A percentile compares a stretch with the other conserved stretches of the same genome.
These are phyloP conservation scores for Fagopyrum homotropicum DNA, from an alignment of 148 eudicot species.

Conservation along the genomic window DNA sequence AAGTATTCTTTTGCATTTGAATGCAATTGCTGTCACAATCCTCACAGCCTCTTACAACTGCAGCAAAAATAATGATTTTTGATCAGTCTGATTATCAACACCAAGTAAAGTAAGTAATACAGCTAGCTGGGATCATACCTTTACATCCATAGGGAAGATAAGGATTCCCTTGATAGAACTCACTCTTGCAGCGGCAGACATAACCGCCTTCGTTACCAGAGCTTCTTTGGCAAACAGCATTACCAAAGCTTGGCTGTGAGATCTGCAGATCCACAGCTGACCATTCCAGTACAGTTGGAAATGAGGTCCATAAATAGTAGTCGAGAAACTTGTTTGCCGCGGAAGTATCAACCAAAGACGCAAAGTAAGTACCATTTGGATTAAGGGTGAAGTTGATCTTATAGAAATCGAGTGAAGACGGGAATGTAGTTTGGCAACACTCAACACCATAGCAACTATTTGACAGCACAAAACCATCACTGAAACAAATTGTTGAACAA, in stretches of 20 bases:
- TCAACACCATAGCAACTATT: slow-evolving; percentile 8
- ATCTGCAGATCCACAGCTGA: background rate
- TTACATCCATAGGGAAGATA: slow-evolving; percentile 22
- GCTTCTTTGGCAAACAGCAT: background rate
- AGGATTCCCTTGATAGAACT: slow-evolving; percentile 21
- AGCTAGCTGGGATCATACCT: background rate
- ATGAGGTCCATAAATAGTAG: background rate
- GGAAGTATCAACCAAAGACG: background rate
- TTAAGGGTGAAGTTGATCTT: background rate
- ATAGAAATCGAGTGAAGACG: slow-evolving; percentile 11
- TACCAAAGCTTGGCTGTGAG: background rate
- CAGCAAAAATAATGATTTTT: background rate
- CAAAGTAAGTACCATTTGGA: background rate
- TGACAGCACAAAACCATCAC: background rate
- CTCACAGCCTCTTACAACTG: background rate
- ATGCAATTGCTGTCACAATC: background rate
- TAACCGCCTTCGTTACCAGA: slow-evolving; percentile 1
- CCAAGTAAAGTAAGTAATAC: too few relatives aligned
- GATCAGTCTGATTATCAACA: too few relatives aligned
- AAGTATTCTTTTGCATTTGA: background rate
- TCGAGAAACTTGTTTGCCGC: background rate
- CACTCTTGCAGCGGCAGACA: slow-evolving; percentile 17
- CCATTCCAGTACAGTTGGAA: background rate
- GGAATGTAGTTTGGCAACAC: slow-evolving; percentile 13
- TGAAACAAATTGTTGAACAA: background rate